Conservation (phyloP, 768 basidiomycete genomes). For the Naganishia randhawae region DNA sequence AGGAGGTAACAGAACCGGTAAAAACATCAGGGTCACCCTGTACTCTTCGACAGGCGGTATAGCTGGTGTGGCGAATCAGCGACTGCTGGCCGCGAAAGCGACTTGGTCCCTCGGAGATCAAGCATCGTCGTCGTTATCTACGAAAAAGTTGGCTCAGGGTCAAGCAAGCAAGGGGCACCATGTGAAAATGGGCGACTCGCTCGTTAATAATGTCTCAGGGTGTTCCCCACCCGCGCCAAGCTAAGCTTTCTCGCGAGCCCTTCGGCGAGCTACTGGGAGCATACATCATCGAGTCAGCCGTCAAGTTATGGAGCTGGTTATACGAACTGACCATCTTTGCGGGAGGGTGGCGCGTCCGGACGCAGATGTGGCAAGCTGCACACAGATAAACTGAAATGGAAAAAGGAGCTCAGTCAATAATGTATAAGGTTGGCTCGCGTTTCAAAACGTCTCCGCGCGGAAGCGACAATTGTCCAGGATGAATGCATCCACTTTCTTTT, state of each 20-base stretch:
- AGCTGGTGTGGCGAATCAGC: background rate
- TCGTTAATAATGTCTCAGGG: background rate
- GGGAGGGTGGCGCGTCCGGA: too few relatives aligned
- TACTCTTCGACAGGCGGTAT: too few relatives aligned
- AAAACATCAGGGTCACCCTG: too few relatives aligned
- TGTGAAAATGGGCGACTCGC: background rate
- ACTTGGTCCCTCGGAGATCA: background rate
- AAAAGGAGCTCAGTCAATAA: background rate
- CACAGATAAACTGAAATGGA: too few relatives aligned
- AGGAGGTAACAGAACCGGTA: background rate
- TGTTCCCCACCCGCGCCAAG: background rate
- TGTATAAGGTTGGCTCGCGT: background rate
- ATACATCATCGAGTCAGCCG: too few relatives aligned
- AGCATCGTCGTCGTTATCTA: background rate
- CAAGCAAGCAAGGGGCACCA: background rate
- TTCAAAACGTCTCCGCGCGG: background rate
- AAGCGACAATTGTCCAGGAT: too few relatives aligned
- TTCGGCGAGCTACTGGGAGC: too few relatives aligned
- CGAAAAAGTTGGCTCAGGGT: background rate
- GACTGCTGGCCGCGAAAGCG: background rate
- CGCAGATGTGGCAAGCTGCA: too few relatives aligned
- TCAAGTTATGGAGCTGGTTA: too few relatives aligned
- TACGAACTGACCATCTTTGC: too few relatives aligned
- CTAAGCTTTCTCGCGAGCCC: background rate
- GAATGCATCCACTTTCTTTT: too few relatives aligned